Evolutionary conservation across 2,329 filamentous ascomycete genomes (phyloP), one percentile per base, ranked within the genome.

Genomic region (Cladosporium colombiae): DNA sequence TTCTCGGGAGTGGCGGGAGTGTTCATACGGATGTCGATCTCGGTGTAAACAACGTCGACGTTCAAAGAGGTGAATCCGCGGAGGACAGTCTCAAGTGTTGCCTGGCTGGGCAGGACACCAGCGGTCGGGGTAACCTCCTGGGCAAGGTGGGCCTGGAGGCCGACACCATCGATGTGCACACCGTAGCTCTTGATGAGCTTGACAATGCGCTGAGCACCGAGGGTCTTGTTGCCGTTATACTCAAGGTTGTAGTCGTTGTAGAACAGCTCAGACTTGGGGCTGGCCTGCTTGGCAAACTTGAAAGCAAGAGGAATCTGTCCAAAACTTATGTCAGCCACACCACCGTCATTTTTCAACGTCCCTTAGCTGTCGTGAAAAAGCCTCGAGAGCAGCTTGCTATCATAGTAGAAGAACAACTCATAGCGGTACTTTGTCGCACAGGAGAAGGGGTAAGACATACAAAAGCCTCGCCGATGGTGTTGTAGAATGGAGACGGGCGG

Each of bases 21-120:
- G 33, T 56, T 68, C 31, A 77, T 70, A 35, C 75, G 70, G 70
- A 91, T 89, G 71, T 91, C 89, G 21, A 89, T 80, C 78, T 89
- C 87, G 2, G 87, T 89, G 64, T 88, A 80, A 10, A 86, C 86
- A 31, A 89, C 81, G 69, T 89, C 86, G 23, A 84, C 80, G 21
- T 81, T 81, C 25, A 84, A 76, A n/a, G 73, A 72, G 2, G 82
- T 84, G 59, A 87, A 84, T 0, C 79, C 77, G 68, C 82, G 79
- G 69, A 89, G 79, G 25, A 68, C 67, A 4, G 84, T 81, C 14
- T 74, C 74, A 10, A 80, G 69, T 76, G 67, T 82, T 79, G 40
- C 40, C 21, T 53, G 61, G 56, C 64, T 61, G 21, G 68, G 68
- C 5, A 65, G 61, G 25, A 18, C 14, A 37, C 62, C 55, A 53